A percentile compares a stretch with the other conserved stretches of the same genome.
phyloP scores from a whole-genome alignment of 768 basidiomycete genomes.

The Leccinum boreale region DNA sequence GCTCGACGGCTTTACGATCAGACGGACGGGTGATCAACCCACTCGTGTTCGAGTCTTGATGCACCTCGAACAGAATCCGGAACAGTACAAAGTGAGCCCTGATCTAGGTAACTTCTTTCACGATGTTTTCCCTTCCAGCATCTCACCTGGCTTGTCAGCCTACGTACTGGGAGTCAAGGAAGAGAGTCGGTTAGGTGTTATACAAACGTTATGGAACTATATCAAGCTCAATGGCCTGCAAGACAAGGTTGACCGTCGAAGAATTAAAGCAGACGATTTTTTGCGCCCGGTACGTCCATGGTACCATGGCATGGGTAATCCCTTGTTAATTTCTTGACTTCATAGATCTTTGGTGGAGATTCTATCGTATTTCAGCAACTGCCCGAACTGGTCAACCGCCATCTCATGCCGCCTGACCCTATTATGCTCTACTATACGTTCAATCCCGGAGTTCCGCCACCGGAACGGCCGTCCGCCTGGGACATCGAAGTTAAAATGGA shows the following conservation, averaged over 20 bases:
- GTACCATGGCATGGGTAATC: not conserved
- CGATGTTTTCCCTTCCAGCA: not conserved
- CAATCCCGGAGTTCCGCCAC: constrained; percentile 57
- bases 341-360: constrained; percentile 70
- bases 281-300: constrained; percentile 53
- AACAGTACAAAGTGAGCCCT: constrained; percentile 75
- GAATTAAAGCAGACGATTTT: constrained; percentile 66
- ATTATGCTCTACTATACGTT: constrained; percentile 75
- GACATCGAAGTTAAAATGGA: constrained; percentile 90
- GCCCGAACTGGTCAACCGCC: constrained; percentile 82
- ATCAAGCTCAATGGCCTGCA: constrained; percentile 82
- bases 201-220: constrained; percentile 89
- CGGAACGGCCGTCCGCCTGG: constrained; percentile 74
- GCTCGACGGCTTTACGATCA: constrained; percentile 84
- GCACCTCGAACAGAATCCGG: constrained; percentile 82
- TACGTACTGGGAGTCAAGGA: constrained; percentile 76
- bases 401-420: constrained; percentile 73
- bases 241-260: constrained; percentile 74
- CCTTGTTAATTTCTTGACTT: not conserved
- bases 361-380: constrained; percentile 72
- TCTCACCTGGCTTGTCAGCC: constrained; percentile 34
- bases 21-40: constrained; percentile 73
- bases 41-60: constrained; percentile 82
- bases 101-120: constrained; percentile 55
- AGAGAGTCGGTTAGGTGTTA: constrained; percentile 75